Conservation (phyloP, 257 asterid species). For the Galeopsis tetrahit region DNA sequence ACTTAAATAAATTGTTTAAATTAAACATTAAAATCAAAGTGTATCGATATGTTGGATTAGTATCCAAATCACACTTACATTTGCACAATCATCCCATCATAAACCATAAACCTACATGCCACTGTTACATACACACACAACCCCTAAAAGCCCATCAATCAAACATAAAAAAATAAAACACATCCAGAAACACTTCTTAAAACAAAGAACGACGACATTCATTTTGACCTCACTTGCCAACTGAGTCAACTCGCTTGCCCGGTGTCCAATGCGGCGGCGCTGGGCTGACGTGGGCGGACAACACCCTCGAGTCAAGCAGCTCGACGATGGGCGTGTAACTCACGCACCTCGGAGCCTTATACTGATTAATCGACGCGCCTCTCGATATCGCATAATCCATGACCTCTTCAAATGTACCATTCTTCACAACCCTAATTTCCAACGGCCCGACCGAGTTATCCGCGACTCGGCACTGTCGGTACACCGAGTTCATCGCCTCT, state of each 20-base stretch:
- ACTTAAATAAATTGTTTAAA: too few relatives aligned
- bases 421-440: conserved; percentile 45
- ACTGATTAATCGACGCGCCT: conserved; percentile 53
- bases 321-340: conserved; percentile 48
- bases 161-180: too few relatives aligned
- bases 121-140: too few relatives aligned
- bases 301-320: conserved; percentile 39
- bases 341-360: conserved; percentile 56
- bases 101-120: too few relatives aligned
- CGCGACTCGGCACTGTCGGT: conserved; percentile 48
- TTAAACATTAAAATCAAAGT: too few relatives aligned
- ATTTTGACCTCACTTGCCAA: neutral
- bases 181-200: too few relatives aligned
- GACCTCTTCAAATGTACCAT: conserved; percentile 51
- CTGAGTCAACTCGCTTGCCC: conserved; percentile 31
- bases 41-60: too few relatives aligned
- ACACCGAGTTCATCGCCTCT: conserved; percentile 48
- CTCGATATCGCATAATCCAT: conserved; percentile 52
- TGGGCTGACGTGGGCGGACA: conserved; percentile 41
- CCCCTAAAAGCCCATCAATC: too few relatives aligned
- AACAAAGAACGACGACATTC: too few relatives aligned
- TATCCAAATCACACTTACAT: too few relatives aligned
- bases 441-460: conserved; percentile 51
- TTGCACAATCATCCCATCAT: too few relatives aligned
- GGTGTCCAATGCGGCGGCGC: conserved; percentile 39